Evolutionary conservation across 805 yeast genomes (phyloP).

Genomic region (Blastobotrys robertii): DNA sequence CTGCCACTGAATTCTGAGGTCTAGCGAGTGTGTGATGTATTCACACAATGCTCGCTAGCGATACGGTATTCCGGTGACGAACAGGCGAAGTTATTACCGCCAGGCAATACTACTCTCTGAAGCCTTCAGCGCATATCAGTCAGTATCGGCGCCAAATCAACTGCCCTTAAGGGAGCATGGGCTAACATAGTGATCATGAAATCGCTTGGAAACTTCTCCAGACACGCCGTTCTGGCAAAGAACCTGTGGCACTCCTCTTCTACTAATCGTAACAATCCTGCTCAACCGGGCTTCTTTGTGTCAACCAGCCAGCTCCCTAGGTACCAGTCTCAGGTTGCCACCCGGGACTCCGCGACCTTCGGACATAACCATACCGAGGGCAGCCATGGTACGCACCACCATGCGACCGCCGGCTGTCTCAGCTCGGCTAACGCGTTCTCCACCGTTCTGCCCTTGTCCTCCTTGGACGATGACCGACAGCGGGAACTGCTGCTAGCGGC

Average conservation of each 20-base stretch:
- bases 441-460: slow-evolving; percentile 13
- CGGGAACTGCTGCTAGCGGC: slow-evolving; percentile 8
- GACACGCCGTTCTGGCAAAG: slow-evolving; percentile 32
- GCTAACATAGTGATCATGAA: slow-evolving; percentile 25
- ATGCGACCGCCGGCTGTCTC: slow-evolving; percentile 8
- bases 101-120: too few species aligned
- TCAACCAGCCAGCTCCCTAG: slow-evolving; percentile 31
- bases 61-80: too few species aligned
- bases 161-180: too few species aligned
- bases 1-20: too few species aligned
- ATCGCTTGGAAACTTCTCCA: slow-evolving; percentile 27
- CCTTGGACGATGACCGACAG: slow-evolving; percentile 17
- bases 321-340: slow-evolving; percentile 29
- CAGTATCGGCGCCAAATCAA: too few species aligned
- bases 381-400: slow-evolving; percentile 1
- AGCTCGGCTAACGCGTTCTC: slow-evolving; percentile 13
- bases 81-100: too few species aligned
- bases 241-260: slow-evolving; percentile 27
- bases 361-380: slow-evolving; percentile 4
- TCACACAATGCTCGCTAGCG: too few species aligned
- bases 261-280: slow-evolving; percentile 11
- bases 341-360: slow-evolving; percentile 7
- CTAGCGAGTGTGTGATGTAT: too few species aligned
- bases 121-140: too few species aligned
- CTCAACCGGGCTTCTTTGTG: slow-evolving; percentile 31